These are phyloP conservation scores for Umbelopsis isabellina DNA, from an alignment of 192 early-diverging fungal genomes.

Conservation along the genomic window DNA sequence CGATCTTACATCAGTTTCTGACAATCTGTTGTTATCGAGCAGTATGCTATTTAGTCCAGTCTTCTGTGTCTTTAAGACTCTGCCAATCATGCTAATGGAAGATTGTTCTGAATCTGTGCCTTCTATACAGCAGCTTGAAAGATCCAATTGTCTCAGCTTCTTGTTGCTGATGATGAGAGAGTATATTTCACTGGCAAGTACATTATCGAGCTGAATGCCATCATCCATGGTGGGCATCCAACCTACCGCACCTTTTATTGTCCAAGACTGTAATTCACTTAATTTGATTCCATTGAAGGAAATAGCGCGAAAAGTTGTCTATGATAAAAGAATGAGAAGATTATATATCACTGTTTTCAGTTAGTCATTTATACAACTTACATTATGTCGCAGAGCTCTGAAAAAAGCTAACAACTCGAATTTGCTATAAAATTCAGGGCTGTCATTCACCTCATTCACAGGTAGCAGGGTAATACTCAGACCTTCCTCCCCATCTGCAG, in stretches of 20 bases:
- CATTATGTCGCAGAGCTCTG: conserved; percentile 29
- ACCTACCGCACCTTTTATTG: conserved; percentile 17
- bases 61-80: conserved; percentile 5
- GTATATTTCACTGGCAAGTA: conserved; percentile 29
- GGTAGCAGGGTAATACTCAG: conserved; percentile 19
- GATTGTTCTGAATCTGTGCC: background rate
- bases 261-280: conserved; percentile 30
- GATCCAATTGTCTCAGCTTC: conserved; percentile 21
- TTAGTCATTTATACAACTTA: conserved; percentile 11
- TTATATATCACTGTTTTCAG: too few species aligned
- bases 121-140: conserved; percentile 28
- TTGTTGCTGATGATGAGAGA: conserved; percentile 26
- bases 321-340: too few species aligned
- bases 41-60: conserved; percentile 22
- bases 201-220: conserved; percentile 9
- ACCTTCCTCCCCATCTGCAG: background rate
- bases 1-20: conserved; percentile 19
- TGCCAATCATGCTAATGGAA: conserved; percentile 22
- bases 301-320: conserved; percentile 23
- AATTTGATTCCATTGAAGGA: conserved; percentile 16
- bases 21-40: conserved; percentile 24
- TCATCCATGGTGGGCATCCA: conserved; percentile 20
- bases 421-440: conserved; percentile 16
- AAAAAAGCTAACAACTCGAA: conserved; percentile 39
- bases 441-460: conserved; percentile 28